Base-by-base conservation (phyloP, 75 land plant genomes). In the Cupressus sempervirens region DNA sequence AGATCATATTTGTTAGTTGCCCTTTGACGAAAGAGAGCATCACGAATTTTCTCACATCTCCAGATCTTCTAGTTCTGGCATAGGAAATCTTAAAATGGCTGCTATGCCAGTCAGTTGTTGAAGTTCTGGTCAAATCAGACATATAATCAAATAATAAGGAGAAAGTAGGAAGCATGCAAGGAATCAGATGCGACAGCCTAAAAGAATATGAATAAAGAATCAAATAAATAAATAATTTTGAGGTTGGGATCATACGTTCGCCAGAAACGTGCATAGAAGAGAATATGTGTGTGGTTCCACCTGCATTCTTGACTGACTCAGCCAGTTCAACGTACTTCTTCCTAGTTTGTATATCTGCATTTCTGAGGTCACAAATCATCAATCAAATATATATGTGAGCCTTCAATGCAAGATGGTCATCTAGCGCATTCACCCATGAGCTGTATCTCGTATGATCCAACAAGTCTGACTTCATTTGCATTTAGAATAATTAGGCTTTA, bases 191-290 rank as follows among this genome's bases (percentile, higher is more conserved):
- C 80, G 36, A 20, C 6, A 62, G n/a, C 67, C 67, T 20, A 62
- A 62, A 62, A 62, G 30, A 1, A 18, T 40, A 40, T 84, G 29
- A 74, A 15, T 32, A 50, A 80, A 35, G 18, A 50, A 65, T 50
- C 43, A 45, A 46, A 68, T 30, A 83, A 70, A 84, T 62, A 62
- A 23, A 82, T 12, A 48, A 58, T 82, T 15, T 82, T 40, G 32
- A 52, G 35, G 75, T 30, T 50, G 45, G 43, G 58, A 29, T 82
- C 95, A 89, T 67, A 95, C 98, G 99, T 88, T 98, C 98, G 41
- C 99, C 99, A 65, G 99, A 96, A 6, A 92, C 90, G 85, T 98
- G 99, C 99, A 96, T 93, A 0, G 95, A 92, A 14, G 99, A 98
- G 87, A 98, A 98, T 16, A 95, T 84, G 85, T 92, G 91, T 40